Conservation (phyloP, 2,329 filamentous ascomycete species). For the Botrytis deweyae region DNA sequence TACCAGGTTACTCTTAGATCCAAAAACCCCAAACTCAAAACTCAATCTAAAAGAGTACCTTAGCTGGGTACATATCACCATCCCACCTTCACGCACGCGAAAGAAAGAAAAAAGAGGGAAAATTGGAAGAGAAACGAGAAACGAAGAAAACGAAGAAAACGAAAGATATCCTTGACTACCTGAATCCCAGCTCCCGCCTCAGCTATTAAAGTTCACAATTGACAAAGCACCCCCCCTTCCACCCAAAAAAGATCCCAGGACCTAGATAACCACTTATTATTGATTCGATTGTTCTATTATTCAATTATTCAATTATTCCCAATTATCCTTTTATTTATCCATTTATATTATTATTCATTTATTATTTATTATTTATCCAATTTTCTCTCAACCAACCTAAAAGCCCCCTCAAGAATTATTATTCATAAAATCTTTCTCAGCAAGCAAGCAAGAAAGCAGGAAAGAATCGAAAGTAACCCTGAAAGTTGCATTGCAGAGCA, state of each 20-base stretch:
- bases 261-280: too few relatives aligned
- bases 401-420: neutral
- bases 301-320: too few relatives aligned
- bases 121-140: neutral
- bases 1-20: neutral
- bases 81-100: slow-evolving; percentile 7
- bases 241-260: neutral
- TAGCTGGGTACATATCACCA: neutral
- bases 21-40: neutral
- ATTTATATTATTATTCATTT: neutral
- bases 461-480: neutral
- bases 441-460: too few relatives aligned
- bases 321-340: neutral
- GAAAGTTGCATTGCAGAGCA: neutral
- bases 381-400: too few relatives aligned
- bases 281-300: too few relatives aligned
- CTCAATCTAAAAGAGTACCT: neutral
- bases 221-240: neutral
- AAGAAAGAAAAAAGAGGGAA: neutral
- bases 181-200: neutral
- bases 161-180: neutral
- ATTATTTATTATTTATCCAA: neutral
- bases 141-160: neutral
- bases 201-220: neutral
- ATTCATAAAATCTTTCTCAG: neutral